Base-by-base conservation (phyloP, 2,329 filamentous ascomycete genomes). In the Colletotrichum orbiculare region DNA sequence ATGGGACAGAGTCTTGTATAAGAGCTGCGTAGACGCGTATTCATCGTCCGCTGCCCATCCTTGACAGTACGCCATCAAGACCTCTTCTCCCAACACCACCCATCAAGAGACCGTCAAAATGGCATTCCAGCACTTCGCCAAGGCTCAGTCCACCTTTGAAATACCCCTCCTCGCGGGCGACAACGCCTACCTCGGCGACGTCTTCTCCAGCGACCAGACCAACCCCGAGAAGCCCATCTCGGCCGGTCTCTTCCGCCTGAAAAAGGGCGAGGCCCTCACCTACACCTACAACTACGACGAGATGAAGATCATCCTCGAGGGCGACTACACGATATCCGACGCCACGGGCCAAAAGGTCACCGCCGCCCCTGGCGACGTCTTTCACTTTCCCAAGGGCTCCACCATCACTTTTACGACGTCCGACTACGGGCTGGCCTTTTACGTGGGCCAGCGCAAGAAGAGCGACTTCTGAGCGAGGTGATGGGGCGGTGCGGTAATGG, bases 281-380 rank as follows among this genome's bases (percentile, higher is more conserved):
- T 91, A 91, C 79, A 86, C 83, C 38, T 91, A 91, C 77, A 87
- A 82, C 45, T 91, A 91, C 76, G 85, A 91, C 72, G 89, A 91
- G 80, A 90, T 90, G 86, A 91, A 91, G 80, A 89, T 91, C 73
- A 89, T 92, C 68, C 77, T 91, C 9, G 89, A 91, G 70, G 89
- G 89, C 12, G 82, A 85, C 69, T 90, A 88, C 72, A 84, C 87
- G 67, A 90, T 91, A 71, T 81, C 80, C 37, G 89, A 91, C 69
- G 85, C 85, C 73, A 86, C 86, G 2, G 89, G 88, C 42, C 78
- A 82, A 69, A 84, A 83, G 69, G 87, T 89, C 33, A 82, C 83
- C 55, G 89, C 86, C 8, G 81, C 78, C 38, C 81, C 84, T 8
- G 89, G 89, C 0, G 89, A 91, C 74, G 87, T 90, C 52, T 90